These are phyloP conservation scores for Pythium oligandrum DNA, from an alignment of 352 stramenopile genomes.

Conservation along the genomic window DNA sequence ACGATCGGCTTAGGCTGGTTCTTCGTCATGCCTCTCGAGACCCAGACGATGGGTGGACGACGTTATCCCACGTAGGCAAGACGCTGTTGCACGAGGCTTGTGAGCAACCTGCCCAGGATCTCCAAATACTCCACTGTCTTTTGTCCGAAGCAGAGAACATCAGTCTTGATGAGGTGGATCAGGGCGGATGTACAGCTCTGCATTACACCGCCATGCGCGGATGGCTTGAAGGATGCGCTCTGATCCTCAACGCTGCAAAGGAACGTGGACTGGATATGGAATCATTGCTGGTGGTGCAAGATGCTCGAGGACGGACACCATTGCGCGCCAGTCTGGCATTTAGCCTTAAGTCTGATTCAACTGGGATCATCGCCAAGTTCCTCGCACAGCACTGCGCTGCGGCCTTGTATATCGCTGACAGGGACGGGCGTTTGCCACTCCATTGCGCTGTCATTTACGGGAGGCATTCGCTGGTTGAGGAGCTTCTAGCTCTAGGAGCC, in stretches of 20 bases:
- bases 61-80: background rate
- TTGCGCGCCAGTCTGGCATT: conserved; percentile 16
- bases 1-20: conserved; percentile 33
- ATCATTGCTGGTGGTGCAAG: conserved; percentile 23
- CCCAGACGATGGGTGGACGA: no score
- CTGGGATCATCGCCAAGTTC: conserved; percentile 15
- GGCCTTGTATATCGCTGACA: conserved; percentile 35
- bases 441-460: conserved; percentile 41
- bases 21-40: background rate
- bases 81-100: conserved; percentile 65
- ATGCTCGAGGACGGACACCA: conserved; percentile 39
- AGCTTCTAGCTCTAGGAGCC: conserved; percentile 40
- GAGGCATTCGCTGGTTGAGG: conserved; percentile 26
- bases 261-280: conserved; percentile 13
- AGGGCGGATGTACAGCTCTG: conserved; percentile 30
- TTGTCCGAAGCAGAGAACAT: background rate
- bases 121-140: conserved; percentile 5
- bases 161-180: background rate
- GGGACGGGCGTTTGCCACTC: conserved; percentile 31
- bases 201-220: conserved; percentile 44
- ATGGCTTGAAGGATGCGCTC: conserved; percentile 34
- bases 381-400: conserved; percentile 23
- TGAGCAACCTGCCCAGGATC: conserved; percentile 16
- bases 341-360: no score
- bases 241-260: conserved; percentile 25